Percentiles rank a stretch among this genome's conserved stretches.
Evolutionary conservation across 495 filamentous ascomycete genomes (phyloP).

Genomic region (Xylaria intraflava): DNA sequence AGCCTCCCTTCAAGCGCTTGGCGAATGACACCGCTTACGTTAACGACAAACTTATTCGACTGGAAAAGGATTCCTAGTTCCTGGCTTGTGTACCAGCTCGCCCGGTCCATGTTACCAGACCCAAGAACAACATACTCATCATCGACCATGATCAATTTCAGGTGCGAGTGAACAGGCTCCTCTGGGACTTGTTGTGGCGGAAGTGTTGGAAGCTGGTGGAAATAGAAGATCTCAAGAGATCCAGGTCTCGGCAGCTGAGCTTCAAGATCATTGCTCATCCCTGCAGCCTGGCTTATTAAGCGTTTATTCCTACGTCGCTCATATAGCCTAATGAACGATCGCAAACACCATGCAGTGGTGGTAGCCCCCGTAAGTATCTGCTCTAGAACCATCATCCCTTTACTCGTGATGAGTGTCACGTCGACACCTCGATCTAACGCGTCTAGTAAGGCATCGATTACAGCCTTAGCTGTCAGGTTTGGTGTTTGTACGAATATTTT

Average conservation of each 20-base stretch:
- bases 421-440: slow-evolving; percentile 54
- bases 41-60: slow-evolving; percentile 35
- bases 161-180: slow-evolving; percentile 61
- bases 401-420: slow-evolving; percentile 56
- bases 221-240: slow-evolving; percentile 45
- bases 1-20: slow-evolving; percentile 39
- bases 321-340: slow-evolving; percentile 45
- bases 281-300: not conserved
- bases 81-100: slow-evolving; percentile 71
- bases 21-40: slow-evolving; percentile 36
- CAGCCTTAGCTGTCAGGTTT: slow-evolving; percentile 57
- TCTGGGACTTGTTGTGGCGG: slow-evolving; percentile 12
- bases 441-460: slow-evolving; percentile 48
- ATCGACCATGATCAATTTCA: slow-evolving; percentile 64
- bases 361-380: slow-evolving; percentile 66
- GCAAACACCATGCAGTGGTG: slow-evolving; percentile 52
- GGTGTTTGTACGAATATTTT: slow-evolving; percentile 63
- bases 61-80: slow-evolving; percentile 66
- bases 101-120: slow-evolving; percentile 69
- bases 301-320: slow-evolving; percentile 18
- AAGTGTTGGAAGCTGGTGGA: slow-evolving; percentile 19
- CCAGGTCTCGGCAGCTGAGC: slow-evolving; percentile 27
- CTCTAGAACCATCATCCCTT: slow-evolving; percentile 64
- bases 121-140: slow-evolving; percentile 54
- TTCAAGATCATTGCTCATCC: slow-evolving; percentile 19